These are phyloP conservation scores for Pleurotus eryngii DNA, from an alignment of 768 basidiomycete species.

Conservation along the genomic window DNA sequence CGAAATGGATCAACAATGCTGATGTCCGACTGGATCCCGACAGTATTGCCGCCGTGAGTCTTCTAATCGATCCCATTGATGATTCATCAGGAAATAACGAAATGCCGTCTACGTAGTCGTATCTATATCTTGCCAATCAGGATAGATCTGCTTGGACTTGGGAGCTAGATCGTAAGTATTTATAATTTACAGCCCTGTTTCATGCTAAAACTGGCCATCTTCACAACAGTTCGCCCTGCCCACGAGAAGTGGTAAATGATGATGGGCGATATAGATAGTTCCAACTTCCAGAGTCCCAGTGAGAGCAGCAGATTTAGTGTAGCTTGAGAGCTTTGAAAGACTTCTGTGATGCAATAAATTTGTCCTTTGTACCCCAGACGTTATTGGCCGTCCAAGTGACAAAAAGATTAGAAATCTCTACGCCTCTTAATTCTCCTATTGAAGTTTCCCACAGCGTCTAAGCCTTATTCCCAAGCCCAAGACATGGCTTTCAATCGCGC, in stretches of 20 bases:
- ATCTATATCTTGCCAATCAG: constrained; percentile 64
- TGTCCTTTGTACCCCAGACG: no score
- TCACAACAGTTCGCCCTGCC: constrained; percentile 37
- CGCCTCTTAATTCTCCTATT: no score
- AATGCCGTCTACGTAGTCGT: constrained; percentile 42
- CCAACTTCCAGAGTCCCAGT: no score
- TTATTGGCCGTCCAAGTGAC: no score
- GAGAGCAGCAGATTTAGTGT: no score
- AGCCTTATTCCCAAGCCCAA: neutral
- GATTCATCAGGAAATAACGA: neutral
- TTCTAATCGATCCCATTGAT: neutral
- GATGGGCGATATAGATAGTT: neutral
- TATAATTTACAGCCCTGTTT: neutral
- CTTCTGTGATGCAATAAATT: no score
- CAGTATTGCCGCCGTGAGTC: constrained; percentile 63
- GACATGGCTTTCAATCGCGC: neutral
- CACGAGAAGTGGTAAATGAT: constrained; percentile 40
- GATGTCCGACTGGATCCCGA: constrained; percentile 55
- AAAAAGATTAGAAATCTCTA: no score
- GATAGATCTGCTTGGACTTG: constrained; percentile 74
- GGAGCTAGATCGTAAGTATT: constrained; percentile 70
- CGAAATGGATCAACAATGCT: constrained; percentile 40
- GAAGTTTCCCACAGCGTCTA: neutral
- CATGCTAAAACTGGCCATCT: neutral
- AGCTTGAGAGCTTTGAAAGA: no score